A percentile compares a stretch with the other conserved stretches of the same genome.
Conservation (phyloP, 768 basidiomycete species). For the Suillus sp. region DNA sequence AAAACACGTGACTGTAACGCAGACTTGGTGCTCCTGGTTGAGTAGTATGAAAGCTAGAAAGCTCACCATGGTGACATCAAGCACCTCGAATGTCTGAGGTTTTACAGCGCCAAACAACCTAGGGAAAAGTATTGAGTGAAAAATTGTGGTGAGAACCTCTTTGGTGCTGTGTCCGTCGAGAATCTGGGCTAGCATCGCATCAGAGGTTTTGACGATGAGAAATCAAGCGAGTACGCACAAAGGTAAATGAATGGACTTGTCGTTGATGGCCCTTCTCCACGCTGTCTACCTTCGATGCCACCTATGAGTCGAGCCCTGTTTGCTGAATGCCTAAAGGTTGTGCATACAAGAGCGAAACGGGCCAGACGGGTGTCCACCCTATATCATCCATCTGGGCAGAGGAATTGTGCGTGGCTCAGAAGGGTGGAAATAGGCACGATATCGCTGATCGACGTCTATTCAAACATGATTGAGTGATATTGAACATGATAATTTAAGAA, state of each 20-base stretch:
- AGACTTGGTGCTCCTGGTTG: neutral
- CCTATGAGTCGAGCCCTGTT: too few relatives aligned
- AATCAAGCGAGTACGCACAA: slow-evolving; percentile 20
- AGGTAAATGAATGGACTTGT: too few relatives aligned
- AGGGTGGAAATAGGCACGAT: too few relatives aligned
- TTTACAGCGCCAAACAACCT: slow-evolving; percentile 80
- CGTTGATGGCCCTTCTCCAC: too few relatives aligned
- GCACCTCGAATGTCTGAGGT: slow-evolving; percentile 73
- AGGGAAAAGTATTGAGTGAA: slow-evolving; percentile 86
- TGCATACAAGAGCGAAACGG: too few relatives aligned
- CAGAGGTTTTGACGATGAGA: too few relatives aligned
- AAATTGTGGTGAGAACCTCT: slow-evolving; percentile 72
- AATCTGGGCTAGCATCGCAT: slow-evolving; percentile 43
- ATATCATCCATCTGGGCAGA: too few relatives aligned
- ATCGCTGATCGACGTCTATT: too few relatives aligned
- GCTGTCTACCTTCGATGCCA: too few relatives aligned
- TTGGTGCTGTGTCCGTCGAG: slow-evolving; percentile 72
- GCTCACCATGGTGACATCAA: slow-evolving; percentile 83
- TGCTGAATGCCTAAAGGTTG: too few relatives aligned
- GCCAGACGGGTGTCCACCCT: too few relatives aligned
- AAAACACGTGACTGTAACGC: slow-evolving; percentile 68
- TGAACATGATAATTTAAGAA: neutral
- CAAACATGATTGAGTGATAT: neutral
- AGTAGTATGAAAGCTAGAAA: neutral
- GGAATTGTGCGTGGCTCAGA: too few relatives aligned